These are phyloP conservation scores for Alisma plantagoaquatica DNA, from an alignment of 106 monocot genomes.

Conservation along the genomic window DNA sequence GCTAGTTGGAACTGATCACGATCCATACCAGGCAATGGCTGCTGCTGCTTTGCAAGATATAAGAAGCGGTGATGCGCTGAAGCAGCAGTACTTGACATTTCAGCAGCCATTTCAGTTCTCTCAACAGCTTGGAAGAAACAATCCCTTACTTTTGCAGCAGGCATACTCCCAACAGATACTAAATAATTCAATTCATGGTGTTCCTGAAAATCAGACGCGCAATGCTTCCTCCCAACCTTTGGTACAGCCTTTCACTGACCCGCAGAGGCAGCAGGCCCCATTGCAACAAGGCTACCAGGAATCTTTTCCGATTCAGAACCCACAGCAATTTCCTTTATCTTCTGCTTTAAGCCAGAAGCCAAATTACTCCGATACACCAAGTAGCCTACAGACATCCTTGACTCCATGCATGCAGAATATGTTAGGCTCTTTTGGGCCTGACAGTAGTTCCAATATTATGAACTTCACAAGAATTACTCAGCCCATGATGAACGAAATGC, in stretches of 20 bases:
- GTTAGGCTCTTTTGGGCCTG: not conserved
- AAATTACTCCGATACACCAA: not conserved
- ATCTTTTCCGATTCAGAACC: slow-evolving; percentile 24
- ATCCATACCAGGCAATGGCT: slow-evolving; percentile 69
- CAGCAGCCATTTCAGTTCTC: slow-evolving; percentile 64
- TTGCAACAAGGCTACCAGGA: slow-evolving; percentile 36
- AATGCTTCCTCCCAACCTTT: slow-evolving; percentile 36
- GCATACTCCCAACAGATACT: slow-evolving; percentile 39
- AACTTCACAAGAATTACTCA: slow-evolving; percentile 7
- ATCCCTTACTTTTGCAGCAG: slow-evolving; percentile 45
- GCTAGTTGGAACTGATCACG: slow-evolving; percentile 41
- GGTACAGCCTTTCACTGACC: slow-evolving; percentile 39
- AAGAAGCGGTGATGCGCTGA: slow-evolving; percentile 43
- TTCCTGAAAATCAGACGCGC: slow-evolving; percentile 22
- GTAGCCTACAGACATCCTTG: not conserved
- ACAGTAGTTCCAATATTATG: slow-evolving; percentile 3
- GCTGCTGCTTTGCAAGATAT: slow-evolving; percentile 56
- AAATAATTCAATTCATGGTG: slow-evolving; percentile 34
- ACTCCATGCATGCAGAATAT: slow-evolving; percentile 2
- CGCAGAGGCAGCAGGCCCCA: slow-evolving; percentile 39
- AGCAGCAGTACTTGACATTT: slow-evolving; percentile 54
- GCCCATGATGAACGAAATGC: slow-evolving; percentile 6
- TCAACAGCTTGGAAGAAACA: slow-evolving; percentile 37
- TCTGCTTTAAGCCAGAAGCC: slow-evolving; percentile 1
- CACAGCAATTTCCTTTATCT: slow-evolving; percentile 29